Base-by-base conservation (phyloP, 2,329 filamentous ascomycete species). In the Mycosphaerelloides madeirae region DNA sequence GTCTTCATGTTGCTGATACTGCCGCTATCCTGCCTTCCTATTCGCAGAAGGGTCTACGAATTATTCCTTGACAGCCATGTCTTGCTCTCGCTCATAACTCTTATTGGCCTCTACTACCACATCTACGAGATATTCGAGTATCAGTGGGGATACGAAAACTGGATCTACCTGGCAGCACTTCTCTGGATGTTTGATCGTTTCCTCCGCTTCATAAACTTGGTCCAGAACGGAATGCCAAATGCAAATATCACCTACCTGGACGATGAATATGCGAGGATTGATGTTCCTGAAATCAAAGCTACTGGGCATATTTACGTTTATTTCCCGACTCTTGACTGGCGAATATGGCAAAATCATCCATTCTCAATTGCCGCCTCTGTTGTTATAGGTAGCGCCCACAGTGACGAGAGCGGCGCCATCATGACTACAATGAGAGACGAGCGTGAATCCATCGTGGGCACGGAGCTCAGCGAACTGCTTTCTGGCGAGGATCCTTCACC, bases 321-420 rank as follows among this genome's bases (percentile, higher is more conserved):
- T 54, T 77, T 79, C 52, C 75, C 76, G 0, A 70, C 68, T 0
- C 53, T 76, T 1, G 67, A 51, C 5, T 56, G 54, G 49, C 48
- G 54, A 1, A 38, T 56, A 2, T 79, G 75, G 75, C 74, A 78
- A 54, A 78, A 74, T 35, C 77, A 79, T 52, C 76, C 76, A 0
- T 79, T 79, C 53, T 76, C 72, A 1, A 54, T 75, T 19, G 46
- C 65, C 29, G 43, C 36, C 19, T 32, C 38, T 9, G 14, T 46
- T 11, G 32, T 2, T 15, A 20, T 18, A 18, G 14, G 22, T 25
- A 25, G 22, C 5, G 22, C 22, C 9, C 22, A 9, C 6, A 25
- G n/a, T n/a, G n/a, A n/a, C n/a, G n/a, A 25, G 9, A 6, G 5
- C 22, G 22, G 22, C 22, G 22, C 22, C 5, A 6, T 9, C 22